Evolutionary conservation across 108 stramenopile genomes (phyloP), one percentile per base, ranked within the genome.

Genomic region (Fragilaria crotonensis): DNA sequence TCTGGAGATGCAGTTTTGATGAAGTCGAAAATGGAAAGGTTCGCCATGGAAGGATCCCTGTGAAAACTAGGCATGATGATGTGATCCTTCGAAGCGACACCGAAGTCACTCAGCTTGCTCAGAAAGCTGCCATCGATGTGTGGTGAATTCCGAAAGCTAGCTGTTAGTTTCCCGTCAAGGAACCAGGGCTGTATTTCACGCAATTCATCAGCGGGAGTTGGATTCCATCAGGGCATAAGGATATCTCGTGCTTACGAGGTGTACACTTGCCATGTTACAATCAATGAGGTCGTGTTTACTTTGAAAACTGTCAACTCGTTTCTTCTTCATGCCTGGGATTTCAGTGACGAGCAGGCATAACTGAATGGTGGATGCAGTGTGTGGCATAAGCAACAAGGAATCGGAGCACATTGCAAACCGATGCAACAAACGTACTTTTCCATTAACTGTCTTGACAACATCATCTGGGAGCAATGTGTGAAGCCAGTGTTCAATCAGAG

Each of bases 241-340:
- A 64, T n/a, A n/a, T n/a, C n/a, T n/a, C n/a, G n/a, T n/a, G n/a
- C 80, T 67, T 63, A 81, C 80, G 48, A 95, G 54, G 67, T 95
- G 94, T 14, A 91, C 88, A 57, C 88, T 90, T 20, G 94, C 89
- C 85, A 95, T 91, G 57, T 87, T 88, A 48, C 88, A 82, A 23
- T 75, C 46, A 41, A 95, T 90, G 48, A 95, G 63, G 50, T 95
- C 94, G 18, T 67, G 49, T 58, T 73, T 74, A 50, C 60, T 73
- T 4, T 71, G 49, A 51, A 93, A 95, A 17, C 67, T 29, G 18
- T 71, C 72, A 48, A 95, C 63, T 57, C 67, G 72, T 4, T 30
- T 49, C 53, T 78, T 85, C n/a, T 78, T 78, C 55, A 86, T 77
- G 14, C 68, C 72, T 48, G 86, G 83, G 29, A 83, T 58, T 21